Evolutionary conservation across 306 rosid species (phyloP), one percentile per base, ranked within the genome.

Genomic region (Prunus mongolica): DNA sequence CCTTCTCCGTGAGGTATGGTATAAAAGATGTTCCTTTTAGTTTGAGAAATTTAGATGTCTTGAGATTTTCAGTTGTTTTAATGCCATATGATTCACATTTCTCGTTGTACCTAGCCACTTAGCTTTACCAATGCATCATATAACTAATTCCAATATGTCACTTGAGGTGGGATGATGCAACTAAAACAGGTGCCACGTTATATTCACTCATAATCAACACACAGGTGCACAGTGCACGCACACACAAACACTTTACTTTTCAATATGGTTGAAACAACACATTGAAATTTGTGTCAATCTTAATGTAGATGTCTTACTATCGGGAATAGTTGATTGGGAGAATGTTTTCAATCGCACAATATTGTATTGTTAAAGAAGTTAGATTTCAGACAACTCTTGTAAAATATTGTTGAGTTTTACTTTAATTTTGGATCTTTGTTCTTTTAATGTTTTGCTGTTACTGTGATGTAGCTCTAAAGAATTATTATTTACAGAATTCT

Each of bases 1-100:
- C 97, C 74, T 92, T 92, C 79, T 88, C 97, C 66, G 96, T 89
- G 78, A 92, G 98, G 99, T 82, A 82, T 8, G 56, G 16, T 28
- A 34, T 67, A 61, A 30, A 11, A 22, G 44, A 30, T 41, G 73
- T 44, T 63, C 10, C 67, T 49, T 15, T 24, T 52, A 38, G 10
- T 47, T 50, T 66, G 64, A 67, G 25, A 38, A 72, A 67, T 65
- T 79, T 8, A 50, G 28, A 18, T 46, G 63, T 41, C 3, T 50
- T 22, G 19, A 65, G 49, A 28, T 24, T 46, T 28, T 57, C 27
- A 13, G 4, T 58, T 25, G 67, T 58, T 25, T 38, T 25, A 51
- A 12, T 56, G 27, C n/a, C n/a, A 19, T 11, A n/a, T n/a, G 30
- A 8, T 20, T 52, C 49, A 27, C 10, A 12, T 8, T 22, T 51